Evolutionary conservation across 495 filamentous ascomycete genomes (phyloP).

Genomic region (Aspergillus haitiensis): DNA sequence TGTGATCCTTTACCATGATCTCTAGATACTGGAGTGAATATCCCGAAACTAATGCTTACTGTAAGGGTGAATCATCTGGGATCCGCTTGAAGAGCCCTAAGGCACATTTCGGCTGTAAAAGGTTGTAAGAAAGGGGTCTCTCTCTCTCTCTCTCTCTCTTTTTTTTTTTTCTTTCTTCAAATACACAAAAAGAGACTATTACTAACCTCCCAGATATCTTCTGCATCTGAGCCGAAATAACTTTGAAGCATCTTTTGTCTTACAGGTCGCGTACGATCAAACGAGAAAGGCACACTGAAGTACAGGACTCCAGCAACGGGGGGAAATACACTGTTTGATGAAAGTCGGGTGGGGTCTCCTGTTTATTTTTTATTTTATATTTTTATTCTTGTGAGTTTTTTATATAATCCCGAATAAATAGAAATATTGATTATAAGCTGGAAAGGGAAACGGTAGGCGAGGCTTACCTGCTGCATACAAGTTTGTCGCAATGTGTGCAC

Average conservation of each 20-base stretch:
- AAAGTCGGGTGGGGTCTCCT: neutral
- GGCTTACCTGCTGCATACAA: slow-evolving; percentile 7
- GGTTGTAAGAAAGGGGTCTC: neutral
- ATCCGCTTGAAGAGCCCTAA: neutral
- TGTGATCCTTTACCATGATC: neutral
- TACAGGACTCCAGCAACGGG: slow-evolving; percentile 8
- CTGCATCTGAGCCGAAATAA: slow-evolving; percentile 5
- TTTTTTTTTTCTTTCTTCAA: too few species aligned
- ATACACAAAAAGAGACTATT: neutral
- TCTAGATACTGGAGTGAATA: neutral
- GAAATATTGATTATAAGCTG: too few species aligned
- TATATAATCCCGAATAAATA: too few species aligned
- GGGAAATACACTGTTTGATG: neutral
- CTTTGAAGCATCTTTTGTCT: neutral
- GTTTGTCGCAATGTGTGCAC: slow-evolving; percentile 7
- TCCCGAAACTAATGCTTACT: too few species aligned
- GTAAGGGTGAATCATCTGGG: slow-evolving; percentile 7
- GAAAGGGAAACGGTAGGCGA: neutral
- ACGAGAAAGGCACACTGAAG: slow-evolving; percentile 5
- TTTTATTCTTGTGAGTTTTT: too few species aligned
- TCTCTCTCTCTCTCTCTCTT: too few species aligned
- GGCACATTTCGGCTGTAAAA: neutral
- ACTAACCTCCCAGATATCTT: slow-evolving; percentile 7
- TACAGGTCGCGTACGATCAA: neutral
- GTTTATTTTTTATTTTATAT: too few species aligned